phyloP scores from a whole-genome alignment of 1,139 yeast species.

The Yamadazyma kanchanaburiensis region DNA sequence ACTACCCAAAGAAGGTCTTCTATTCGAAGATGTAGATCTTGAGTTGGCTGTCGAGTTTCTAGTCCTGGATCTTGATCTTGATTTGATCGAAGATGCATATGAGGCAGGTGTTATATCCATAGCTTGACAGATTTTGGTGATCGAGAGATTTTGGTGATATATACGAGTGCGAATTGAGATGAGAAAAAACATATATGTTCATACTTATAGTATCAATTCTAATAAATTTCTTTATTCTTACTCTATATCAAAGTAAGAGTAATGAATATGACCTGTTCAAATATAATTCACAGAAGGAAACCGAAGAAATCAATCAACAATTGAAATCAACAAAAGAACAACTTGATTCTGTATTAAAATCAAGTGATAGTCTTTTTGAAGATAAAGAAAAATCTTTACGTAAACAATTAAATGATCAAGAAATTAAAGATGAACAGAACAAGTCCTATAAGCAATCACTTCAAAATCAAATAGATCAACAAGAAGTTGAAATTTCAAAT shows the following conservation, averaged over 20 bases:
- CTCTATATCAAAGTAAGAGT: slow-evolving; percentile 17
- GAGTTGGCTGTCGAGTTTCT: slow-evolving; percentile 33
- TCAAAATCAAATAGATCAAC: slow-evolving; percentile 3
- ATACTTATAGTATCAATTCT: no score
- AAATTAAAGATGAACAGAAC: slow-evolving; percentile 7
- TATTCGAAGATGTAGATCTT: slow-evolving; percentile 32
- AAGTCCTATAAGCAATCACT: neutral
- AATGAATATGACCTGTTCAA: slow-evolving; percentile 17
- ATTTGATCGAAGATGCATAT: slow-evolving; percentile 18
- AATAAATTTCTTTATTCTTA: slow-evolving; percentile 2
- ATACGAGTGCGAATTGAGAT: neutral
- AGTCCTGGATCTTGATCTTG: slow-evolving; percentile 37
- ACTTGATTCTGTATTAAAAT: slow-evolving; percentile 8
- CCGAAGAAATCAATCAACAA: slow-evolving; percentile 10
- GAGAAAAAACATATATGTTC: neutral
- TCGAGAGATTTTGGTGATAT: neutral
- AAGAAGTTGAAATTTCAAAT: slow-evolving; percentile 4
- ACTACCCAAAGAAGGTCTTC: slow-evolving; percentile 33
- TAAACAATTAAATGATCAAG: slow-evolving; percentile 3
- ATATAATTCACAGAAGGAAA: slow-evolving; percentile 5
- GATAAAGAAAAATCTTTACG: slow-evolving; percentile 6
- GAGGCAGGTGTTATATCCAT: slow-evolving; percentile 29
- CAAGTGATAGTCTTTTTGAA: slow-evolving; percentile 8
- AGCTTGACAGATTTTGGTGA: neutral
- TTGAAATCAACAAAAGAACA: slow-evolving; percentile 7